Conservation (phyloP, 83 land plant species). For the Picea abies region DNA sequence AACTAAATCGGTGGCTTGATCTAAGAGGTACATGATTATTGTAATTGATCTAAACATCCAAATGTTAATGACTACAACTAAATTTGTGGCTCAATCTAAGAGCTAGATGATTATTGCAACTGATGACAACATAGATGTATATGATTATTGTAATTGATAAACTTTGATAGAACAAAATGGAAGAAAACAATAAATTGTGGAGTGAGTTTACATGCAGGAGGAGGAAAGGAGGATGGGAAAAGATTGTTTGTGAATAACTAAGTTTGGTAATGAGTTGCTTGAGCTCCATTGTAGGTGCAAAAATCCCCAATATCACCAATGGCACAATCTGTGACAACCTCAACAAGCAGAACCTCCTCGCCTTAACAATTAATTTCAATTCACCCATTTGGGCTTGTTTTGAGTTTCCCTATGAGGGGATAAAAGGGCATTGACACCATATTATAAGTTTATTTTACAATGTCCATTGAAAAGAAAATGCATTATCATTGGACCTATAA, state of each 20-base stretch:
- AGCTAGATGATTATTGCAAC: no score
- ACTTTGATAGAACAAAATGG: no score
- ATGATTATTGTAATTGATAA: no score
- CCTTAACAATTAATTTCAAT: constrained; percentile 40
- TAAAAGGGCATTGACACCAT: constrained; percentile 45
- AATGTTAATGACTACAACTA: no score
- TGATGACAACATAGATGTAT: no score
- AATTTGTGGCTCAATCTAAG: no score
- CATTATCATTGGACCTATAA: constrained; percentile 21
- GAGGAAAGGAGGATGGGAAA: no score
- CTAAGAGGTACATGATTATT: no score
- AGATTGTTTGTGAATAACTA: constrained; percentile 18
- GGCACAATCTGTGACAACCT: constrained; percentile 25
- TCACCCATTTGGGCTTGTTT: constrained; percentile 19
- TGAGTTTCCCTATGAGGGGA: constrained; percentile 46
- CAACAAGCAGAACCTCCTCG: constrained; percentile 38
- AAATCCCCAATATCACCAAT: constrained; percentile 34
- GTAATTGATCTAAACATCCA: no score
- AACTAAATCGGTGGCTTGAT: no score
- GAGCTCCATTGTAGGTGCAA: constrained; percentile 35
- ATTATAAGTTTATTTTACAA: constrained; percentile 24
- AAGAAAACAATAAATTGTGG: no score
- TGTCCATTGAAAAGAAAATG: constrained; percentile 24
- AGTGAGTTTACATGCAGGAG: no score
- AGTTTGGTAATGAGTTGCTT: constrained; percentile 33